Percentiles rank a stretch among this genome's conserved stretches.
Conservation (phyloP, 2,329 filamentous ascomycete species). For the Pseudogymnoascus sp. region DNA sequence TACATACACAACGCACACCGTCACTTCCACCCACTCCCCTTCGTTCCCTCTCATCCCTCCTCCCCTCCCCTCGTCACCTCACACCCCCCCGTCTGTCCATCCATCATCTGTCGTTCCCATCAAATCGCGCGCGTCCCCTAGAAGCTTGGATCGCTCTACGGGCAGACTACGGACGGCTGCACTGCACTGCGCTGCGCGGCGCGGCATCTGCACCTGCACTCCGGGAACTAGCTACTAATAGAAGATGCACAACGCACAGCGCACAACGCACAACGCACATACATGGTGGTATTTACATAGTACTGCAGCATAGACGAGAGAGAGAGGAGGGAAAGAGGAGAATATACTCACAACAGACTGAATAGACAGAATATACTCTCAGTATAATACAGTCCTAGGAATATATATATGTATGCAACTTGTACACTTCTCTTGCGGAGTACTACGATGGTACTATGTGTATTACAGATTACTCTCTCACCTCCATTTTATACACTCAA, state of each 20-base stretch:
- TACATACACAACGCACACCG: background rate
- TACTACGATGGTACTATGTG: too few species aligned
- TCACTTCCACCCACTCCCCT: background rate
- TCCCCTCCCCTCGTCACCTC: too few species aligned
- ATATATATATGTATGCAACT: too few species aligned
- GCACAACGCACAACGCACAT: background rate
- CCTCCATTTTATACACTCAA: background rate
- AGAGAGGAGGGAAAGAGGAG: too few species aligned
- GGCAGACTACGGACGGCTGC: background rate
- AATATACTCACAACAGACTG: too few species aligned
- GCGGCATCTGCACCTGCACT: background rate
- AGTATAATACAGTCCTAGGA: too few species aligned
- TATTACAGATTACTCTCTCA: background rate
- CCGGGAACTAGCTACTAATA: background rate
- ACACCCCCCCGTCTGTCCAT: background rate
- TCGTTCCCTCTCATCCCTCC: background rate
- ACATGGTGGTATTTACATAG: background rate
- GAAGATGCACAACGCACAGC: background rate
- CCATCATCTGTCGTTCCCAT: background rate
- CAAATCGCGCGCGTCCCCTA: background rate
- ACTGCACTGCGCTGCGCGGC: background rate
- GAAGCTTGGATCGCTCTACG: background rate
- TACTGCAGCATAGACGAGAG: too few species aligned
- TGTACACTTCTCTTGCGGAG: too few species aligned
- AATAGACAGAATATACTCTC: too few species aligned